Evolutionary conservation across 2,329 filamentous ascomycete species (phyloP).

Genomic region (Capronia americana): DNA sequence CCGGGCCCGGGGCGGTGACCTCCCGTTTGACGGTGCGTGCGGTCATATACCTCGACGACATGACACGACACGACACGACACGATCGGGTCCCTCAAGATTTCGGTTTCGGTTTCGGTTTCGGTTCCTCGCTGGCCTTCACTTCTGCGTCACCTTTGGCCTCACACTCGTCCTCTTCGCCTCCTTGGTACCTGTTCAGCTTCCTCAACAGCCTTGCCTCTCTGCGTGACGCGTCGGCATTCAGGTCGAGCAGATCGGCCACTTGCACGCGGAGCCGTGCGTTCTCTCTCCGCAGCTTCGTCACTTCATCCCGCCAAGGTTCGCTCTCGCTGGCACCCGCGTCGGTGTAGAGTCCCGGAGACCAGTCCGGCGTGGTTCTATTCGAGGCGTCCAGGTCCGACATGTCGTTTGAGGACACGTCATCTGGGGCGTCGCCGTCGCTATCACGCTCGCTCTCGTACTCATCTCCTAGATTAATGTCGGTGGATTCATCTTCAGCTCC

Average conservation of each 20-base stretch:
- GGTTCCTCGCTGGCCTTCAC: not conserved
- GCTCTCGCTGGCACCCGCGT: not conserved
- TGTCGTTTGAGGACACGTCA: not conserved
- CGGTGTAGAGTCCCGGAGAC: not conserved
- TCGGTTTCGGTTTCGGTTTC: no score
- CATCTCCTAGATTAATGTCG: not conserved
- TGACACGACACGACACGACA: no score
- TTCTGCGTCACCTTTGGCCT: not conserved
- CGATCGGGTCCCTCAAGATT: not conserved
- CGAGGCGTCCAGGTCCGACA: not conserved
- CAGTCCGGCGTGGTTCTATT: not conserved
- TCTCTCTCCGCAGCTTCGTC: not conserved
- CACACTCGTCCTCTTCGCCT: not conserved
- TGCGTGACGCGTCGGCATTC: not conserved
- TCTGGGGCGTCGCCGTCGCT: not conserved
- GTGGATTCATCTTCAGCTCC: not conserved
- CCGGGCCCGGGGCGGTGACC: no score
- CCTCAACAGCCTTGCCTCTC: constrained; percentile 10
- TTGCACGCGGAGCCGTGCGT: constrained; percentile 1
- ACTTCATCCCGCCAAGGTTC: not conserved
- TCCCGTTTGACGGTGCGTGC: no score
- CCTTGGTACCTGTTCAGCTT: not conserved
- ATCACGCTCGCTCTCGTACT: not conserved
- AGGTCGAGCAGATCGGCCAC: constrained; percentile 8
- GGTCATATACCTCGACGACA: not conserved